These are phyloP conservation scores for Diddensiella santjacobensis DNA, from an alignment of 805 yeast species.

Conservation along the genomic window DNA sequence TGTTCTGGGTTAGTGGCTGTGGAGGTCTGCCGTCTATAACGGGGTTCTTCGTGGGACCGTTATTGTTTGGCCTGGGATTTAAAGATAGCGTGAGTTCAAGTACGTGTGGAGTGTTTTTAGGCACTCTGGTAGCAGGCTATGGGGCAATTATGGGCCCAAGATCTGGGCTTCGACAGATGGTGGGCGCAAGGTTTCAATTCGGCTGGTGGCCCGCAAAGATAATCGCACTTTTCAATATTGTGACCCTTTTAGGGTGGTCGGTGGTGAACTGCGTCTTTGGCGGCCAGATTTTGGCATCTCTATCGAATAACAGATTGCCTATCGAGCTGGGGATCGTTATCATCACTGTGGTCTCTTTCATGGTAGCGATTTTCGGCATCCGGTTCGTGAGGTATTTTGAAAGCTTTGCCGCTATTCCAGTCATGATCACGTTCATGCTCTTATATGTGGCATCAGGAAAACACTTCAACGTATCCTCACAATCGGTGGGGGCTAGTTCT, in stretches of 20 bases:
- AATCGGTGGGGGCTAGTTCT: conserved; percentile 36
- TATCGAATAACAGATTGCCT: conserved; percentile 64
- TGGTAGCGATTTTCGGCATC: conserved; percentile 76
- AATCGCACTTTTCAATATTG: conserved; percentile 63
- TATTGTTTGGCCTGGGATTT: conserved; percentile 65
- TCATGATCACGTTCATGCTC: conserved; percentile 59
- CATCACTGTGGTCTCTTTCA: conserved; percentile 57
- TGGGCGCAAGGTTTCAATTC: conserved; percentile 70
- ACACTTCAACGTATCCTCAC: conserved; percentile 29
- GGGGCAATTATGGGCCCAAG: conserved; percentile 86
- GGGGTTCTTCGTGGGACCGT: conserved; percentile 70
- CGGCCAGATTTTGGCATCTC: conserved; percentile 70
- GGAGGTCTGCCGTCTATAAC: conserved; percentile 92
- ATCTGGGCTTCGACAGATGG: conserved; percentile 88
- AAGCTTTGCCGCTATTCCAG: conserved; percentile 63
- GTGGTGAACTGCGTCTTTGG: conserved; percentile 86
- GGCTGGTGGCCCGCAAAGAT: conserved; percentile 84
- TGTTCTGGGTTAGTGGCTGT: conserved; percentile 81
- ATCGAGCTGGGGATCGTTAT: conserved; percentile 71
- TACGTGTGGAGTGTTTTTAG: conserved; percentile 57
- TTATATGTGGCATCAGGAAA: conserved; percentile 52
- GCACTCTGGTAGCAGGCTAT: conserved; percentile 75
- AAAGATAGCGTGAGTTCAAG: conserved; percentile 62
- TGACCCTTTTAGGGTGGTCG: conserved; percentile 91
- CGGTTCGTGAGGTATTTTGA: conserved; percentile 66